Evolutionary conservation across 163 green algal genomes (phyloP).

Genomic region (Scenedesmus sp.): DNA sequence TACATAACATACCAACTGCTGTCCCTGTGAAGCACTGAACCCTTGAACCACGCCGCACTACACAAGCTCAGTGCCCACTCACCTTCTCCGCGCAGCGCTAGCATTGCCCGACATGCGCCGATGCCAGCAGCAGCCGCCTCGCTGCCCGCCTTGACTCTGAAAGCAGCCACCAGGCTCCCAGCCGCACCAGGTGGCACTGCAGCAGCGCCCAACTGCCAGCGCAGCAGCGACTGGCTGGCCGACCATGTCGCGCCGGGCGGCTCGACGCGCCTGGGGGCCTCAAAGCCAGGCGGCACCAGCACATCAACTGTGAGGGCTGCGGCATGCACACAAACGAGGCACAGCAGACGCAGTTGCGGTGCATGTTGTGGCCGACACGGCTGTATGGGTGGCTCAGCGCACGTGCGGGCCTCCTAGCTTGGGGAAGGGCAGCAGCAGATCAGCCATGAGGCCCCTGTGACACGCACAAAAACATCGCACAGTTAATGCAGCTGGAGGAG

Average conservation of each 20-base stretch:
- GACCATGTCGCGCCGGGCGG: slow-evolving; percentile 36
- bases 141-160: slow-evolving; percentile 22
- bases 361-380: too few species aligned
- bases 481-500: too few species aligned
- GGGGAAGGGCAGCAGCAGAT: too few species aligned
- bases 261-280: slow-evolving; percentile 8
- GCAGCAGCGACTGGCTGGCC: slow-evolving; percentile 32
- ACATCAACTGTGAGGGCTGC: slow-evolving; percentile 1
- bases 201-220: slow-evolving; percentile 32
- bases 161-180: slow-evolving; percentile 34
- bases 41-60: too few species aligned
- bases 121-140: slow-evolving; percentile 47
- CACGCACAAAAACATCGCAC: too few species aligned
- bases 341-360: neutral
- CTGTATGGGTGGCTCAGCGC: too few species aligned
- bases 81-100: slow-evolving; percentile 36
- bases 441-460: too few species aligned
- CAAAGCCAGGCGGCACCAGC: slow-evolving; percentile 33
- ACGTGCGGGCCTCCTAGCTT: too few species aligned
- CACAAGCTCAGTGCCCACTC: neutral
- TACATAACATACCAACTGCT: too few species aligned
- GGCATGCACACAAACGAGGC: neutral
- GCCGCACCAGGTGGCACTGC: slow-evolving; percentile 3
- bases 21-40: too few species aligned
- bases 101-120: neutral